Conservation (phyloP, 257 asterid species). For the Ehretia macrophylla region DNA sequence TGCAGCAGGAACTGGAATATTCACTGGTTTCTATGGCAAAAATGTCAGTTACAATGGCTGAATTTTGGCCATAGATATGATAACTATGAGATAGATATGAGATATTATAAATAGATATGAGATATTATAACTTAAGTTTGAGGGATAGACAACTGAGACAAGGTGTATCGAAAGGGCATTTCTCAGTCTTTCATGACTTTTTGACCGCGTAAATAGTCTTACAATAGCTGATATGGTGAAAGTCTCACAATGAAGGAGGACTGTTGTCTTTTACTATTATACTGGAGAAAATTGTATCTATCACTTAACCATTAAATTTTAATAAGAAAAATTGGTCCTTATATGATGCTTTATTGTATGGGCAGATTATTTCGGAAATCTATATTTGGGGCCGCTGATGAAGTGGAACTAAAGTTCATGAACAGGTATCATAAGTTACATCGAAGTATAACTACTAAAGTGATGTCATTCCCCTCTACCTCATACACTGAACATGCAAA, state of each 20-base stretch:
- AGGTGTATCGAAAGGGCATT: neutral
- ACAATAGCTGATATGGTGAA: too few species aligned
- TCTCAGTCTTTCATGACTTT: too few species aligned
- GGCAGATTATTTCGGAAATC: conserved; percentile 79
- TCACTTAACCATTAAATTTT: neutral
- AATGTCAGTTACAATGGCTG: neutral
- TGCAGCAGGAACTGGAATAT: too few species aligned
- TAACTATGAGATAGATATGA: too few species aligned
- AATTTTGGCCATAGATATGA: neutral
- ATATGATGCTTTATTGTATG: conserved; percentile 9
- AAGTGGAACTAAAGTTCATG: conserved; percentile 87
- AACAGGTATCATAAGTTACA: conserved; percentile 53
- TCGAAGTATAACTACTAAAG: conserved; percentile 9
- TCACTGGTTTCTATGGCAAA: too few species aligned
- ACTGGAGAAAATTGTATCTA: too few species aligned
- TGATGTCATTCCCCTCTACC: neutral
- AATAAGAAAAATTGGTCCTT: conserved; percentile 3
- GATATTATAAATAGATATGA: neutral
- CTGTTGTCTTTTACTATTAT: too few species aligned
- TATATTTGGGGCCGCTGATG: conserved; percentile 95
- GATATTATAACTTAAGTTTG: neutral
- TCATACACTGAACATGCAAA: neutral
- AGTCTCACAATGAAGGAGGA: too few species aligned
- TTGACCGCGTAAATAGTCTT: too few species aligned
- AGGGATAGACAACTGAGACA: neutral